Evolutionary conservation across 2,329 filamentous ascomycete species (phyloP), one percentile per base, ranked within the genome.

Genomic region (Ceratocystis destructans): DNA sequence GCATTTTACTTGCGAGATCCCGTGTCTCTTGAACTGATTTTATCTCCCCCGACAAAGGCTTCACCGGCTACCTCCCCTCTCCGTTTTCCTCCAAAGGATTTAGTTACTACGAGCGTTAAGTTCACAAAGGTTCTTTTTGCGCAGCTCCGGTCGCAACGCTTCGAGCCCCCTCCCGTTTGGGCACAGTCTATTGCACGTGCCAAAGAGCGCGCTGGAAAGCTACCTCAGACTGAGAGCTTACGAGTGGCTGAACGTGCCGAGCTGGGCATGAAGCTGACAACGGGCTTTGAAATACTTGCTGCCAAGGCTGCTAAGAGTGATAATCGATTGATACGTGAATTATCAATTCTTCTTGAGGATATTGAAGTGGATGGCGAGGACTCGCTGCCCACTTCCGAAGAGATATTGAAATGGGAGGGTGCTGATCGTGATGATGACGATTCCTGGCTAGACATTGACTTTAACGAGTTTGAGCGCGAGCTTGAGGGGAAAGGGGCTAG

Each of bases 111-210:
- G 33, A 92, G 89, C 71, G 83, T 89, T 37, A 86, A 83, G 57
- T 96, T 97, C 74, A 96, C 91, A 3, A 90, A 87, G 73, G 87
- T 96, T 0, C 84, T 96, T 1, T 99, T 89, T 73, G 94, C 95
- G 4, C 94, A 99, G 73, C 77, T 99, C 6, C 88, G 87, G 68
- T 91, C 89, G 17, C 94, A 99, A 73, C 83, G 87, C 28, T 96
- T 96, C 62, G 78, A 84, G 0, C 80, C 88, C 0, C 85, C 85
- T 1, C 77, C 79, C 31, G 77, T 71, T 46, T 85, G 79, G 84
- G 77, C 70, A 4, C 71, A 68, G 37, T 66, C 66, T 1, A 53
- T 66, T 20, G 68, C 72, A 12, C 46, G 57, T n/a, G 59, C 62
- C 17, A 63, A 59, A 2, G 28, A 59, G 6, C 25, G 25, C 17